phyloP scores from a whole-genome alignment of 495 filamentous ascomycete genomes.

The Bacidia gigantensis region DNA sequence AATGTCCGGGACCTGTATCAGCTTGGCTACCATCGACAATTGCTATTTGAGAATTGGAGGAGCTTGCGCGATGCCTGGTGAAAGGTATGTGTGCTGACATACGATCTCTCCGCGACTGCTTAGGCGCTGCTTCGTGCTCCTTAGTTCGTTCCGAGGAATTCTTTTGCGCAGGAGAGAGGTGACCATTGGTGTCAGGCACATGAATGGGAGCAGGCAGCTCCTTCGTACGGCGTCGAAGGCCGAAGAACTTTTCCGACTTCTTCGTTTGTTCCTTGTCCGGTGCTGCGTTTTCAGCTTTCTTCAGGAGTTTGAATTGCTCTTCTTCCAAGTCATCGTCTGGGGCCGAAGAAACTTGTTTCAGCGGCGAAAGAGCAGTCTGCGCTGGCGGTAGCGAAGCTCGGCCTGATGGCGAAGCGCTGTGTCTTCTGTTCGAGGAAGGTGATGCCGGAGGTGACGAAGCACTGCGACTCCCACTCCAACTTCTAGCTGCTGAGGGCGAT shows the following conservation, averaged over 20 bases:
- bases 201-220: constrained; percentile 6
- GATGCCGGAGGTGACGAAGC: background rate
- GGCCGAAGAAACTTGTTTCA: constrained; percentile 1
- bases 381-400: background rate
- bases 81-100: constrained; percentile 6
- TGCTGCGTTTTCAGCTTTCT: background rate
- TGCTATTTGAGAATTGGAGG: background rate
- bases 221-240: constrained; percentile 10
- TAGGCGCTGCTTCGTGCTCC: background rate
- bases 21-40: background rate
- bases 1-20: background rate
- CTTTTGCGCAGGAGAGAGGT: background rate
- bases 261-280: constrained; percentile 1
- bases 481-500: background rate
- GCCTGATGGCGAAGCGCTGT: constrained; percentile 4
- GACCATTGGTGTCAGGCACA: constrained; percentile 1
- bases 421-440: background rate
- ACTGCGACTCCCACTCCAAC: background rate
- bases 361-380: constrained; percentile 4
- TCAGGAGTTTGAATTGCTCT: background rate
- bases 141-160: background rate
- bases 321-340: constrained; percentile 3
- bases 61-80: background rate
- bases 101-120: constrained; percentile 1
- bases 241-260: constrained; percentile 12